Percentiles rank a stretch among this genome's conserved stretches.
Conservation (phyloP, 2,329 filamentous ascomycete species). For the Erysiphe pulchra region DNA sequence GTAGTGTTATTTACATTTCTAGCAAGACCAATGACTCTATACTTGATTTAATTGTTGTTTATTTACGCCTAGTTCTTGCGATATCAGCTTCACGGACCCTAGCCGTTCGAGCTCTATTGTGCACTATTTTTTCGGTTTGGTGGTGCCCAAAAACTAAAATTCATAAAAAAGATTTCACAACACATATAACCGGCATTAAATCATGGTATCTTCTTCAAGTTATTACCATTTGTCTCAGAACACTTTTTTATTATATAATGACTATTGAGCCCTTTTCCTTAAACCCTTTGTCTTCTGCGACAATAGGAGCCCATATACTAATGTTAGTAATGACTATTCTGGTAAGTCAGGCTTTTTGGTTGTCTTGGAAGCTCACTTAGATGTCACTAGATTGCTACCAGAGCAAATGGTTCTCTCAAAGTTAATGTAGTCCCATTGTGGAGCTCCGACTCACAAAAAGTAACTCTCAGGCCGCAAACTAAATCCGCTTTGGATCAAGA, state of each 20-base stretch:
- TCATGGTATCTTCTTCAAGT: conserved; percentile 42
- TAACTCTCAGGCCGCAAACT: conserved; percentile 6
- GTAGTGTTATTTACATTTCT: conserved; percentile 1
- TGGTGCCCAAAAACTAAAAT: conserved; percentile 45
- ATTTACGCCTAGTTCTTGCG: neutral
- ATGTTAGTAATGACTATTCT: conserved; percentile 26
- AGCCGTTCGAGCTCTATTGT: conserved; percentile 20
- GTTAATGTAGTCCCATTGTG: conserved; percentile 24
- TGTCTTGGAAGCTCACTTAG: conserved; percentile 2
- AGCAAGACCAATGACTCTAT: neutral
- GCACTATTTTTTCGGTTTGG: conserved; percentile 28
- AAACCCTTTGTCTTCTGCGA: conserved; percentile 3
- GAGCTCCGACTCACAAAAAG: conserved; percentile 9
- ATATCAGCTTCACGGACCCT: conserved; percentile 1
- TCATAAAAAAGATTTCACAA: conserved; percentile 30
- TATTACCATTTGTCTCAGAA: conserved; percentile 28
- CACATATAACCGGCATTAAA: conserved; percentile 30
- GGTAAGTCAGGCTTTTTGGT: conserved; percentile 18
- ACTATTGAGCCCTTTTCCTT: conserved; percentile 4
- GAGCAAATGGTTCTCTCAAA: conserved; percentile 5
- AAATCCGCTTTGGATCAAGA: conserved; percentile 11
- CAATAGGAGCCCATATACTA: conserved; percentile 22
- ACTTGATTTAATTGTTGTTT: neutral
- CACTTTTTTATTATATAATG: conserved; percentile 17
- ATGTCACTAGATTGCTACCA: conserved; percentile 5